phyloP scores from a whole-genome alignment of 2,329 filamentous ascomycete genomes.

The Fusarium sp. region DNA sequence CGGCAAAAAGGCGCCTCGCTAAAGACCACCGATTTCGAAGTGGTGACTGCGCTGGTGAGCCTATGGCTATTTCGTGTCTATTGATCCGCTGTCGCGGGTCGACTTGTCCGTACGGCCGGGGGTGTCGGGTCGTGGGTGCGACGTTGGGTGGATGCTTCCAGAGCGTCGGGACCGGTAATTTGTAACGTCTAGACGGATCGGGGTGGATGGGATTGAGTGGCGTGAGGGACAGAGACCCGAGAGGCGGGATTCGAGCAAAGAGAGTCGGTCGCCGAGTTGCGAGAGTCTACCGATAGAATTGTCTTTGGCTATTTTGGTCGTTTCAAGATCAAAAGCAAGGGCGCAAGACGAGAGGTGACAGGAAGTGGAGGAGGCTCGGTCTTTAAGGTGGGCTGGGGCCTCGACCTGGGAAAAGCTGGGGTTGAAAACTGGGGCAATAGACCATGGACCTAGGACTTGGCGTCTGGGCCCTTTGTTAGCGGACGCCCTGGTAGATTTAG shows the following conservation, averaged over 20 bases:
- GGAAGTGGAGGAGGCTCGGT: conserved; percentile 35
- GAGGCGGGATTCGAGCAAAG: not conserved
- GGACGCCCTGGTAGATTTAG: conserved; percentile 4
- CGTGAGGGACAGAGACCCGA: not conserved
- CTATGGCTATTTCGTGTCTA: not conserved
- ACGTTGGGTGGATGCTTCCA: conserved; percentile 25
- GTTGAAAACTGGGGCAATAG: conserved; percentile 38
- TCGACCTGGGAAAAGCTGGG: conserved; percentile 31
- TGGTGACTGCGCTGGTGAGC: not conserved
- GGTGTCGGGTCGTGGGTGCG: conserved; percentile 29
- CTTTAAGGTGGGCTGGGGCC: conserved; percentile 27
- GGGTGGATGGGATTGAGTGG: not conserved
- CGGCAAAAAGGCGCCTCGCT: conserved; percentile 40
- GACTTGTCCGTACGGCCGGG: conserved; percentile 22
- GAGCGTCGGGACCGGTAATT: conserved; percentile 19
- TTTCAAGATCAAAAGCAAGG: conserved; percentile 20
- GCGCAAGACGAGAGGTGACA: conserved; percentile 15
- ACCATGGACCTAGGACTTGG: conserved; percentile 8
- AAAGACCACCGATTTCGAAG: conserved; percentile 23
- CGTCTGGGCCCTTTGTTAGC: conserved; percentile 21
- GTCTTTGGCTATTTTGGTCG: conserved; percentile 16
- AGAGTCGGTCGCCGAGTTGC: not conserved
- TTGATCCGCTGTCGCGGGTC: conserved; percentile 1
- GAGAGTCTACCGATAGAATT: not conserved
- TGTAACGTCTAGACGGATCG: not conserved